Base-by-base conservation (phyloP, 2,329 filamentous ascomycete species). In the Rhytidhysteron rufulum region DNA sequence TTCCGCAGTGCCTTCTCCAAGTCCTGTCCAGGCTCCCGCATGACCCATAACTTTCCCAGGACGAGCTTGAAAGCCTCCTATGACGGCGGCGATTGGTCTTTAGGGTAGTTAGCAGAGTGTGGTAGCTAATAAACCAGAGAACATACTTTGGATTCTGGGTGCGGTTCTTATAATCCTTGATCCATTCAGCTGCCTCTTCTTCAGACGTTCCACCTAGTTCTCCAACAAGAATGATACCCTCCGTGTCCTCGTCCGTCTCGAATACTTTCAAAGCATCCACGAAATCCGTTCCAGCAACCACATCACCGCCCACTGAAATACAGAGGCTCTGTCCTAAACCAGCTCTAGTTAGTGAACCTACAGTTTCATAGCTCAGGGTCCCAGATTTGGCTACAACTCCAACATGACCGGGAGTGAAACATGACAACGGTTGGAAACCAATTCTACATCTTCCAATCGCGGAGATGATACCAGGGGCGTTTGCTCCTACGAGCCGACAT, bases 301-400 rank as follows among this genome's bases (percentile, higher is more conserved):
- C 74, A 55, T 90, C 86, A 2, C 86, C 86, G 3, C 86, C 86
- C 71, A 90, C 83, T 13, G 84, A 85, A 32, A 90, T 81, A 31
- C 85, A 86, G 5, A 89, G 67, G 54, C 83, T 88, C 62, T 91
- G 86, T 0, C 86, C 86, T 1, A 90, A 68, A 0, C 86, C 85
- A n/a, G 79, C 82, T 45, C 81, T 73, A 5, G 83, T 86, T 18
- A 86, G 81, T 2, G 84, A 82, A 0, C 83, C 86, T 1, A 89
- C 86, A 2, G 86, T 80, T 60, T 91, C 86, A 54, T 90, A 91
- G 45, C 84, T 88, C 30, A 91, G 67, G 0, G 86, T 91, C 1
- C 86, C 86, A 1, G 84, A 88, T 58, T 88, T 89, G n/a, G 85
- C 84, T 3, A 87, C 78, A 40, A 91, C 86, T 2, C 85, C 86